Evolutionary conservation across 148 eudicot species (phyloP), one percentile per base, ranked within the genome.

Genomic region (Chenopodium quinoa): DNA sequence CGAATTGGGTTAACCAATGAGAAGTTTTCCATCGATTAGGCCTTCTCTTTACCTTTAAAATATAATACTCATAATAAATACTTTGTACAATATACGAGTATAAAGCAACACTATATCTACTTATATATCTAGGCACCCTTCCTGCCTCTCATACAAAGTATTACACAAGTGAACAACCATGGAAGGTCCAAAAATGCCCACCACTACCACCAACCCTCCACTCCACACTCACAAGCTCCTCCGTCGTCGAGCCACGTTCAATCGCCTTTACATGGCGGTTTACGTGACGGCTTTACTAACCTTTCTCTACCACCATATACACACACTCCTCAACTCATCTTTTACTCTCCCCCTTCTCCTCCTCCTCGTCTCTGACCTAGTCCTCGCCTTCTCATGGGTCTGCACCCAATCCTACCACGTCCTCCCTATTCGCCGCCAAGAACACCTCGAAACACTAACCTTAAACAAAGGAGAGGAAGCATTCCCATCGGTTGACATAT

Each of bases 301-400:
- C n/a, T 86, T 90, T 32, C 34, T 93, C 83, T 84, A 86, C 82
- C 90, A 84, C 89, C 91, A 93, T 60, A 25, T 75, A 16, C 63
- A 67, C 27, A 66, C 80, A 12, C 82, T 90, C 76, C 31, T 85
- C 62, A 73, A 54, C 83, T 79, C 90, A 63, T 66, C 82, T 68
- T 76, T 80, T 75, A 29, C 73, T 82, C 23, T 68, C 6, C 32
- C 90, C 66, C 65, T 85, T 75, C 70, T 83, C 74, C 58, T 91
- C 64, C 65, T 93, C 31, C 1, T 93, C 8, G 5, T 40, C 31
- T 78, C 98, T 6, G 93, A 95, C 73, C 5, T 86, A 7, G 7
- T 90, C 67, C 86, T 93, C 27, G 90, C 88, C 58, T 88, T 90
- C 86, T 80, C 79, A 32, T 95, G 97, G 98, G 47, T 73, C 63